These are phyloP conservation scores for Arthrocladium fulminans DNA, from an alignment of 2,329 filamentous ascomycete species.

Conservation along the genomic window DNA sequence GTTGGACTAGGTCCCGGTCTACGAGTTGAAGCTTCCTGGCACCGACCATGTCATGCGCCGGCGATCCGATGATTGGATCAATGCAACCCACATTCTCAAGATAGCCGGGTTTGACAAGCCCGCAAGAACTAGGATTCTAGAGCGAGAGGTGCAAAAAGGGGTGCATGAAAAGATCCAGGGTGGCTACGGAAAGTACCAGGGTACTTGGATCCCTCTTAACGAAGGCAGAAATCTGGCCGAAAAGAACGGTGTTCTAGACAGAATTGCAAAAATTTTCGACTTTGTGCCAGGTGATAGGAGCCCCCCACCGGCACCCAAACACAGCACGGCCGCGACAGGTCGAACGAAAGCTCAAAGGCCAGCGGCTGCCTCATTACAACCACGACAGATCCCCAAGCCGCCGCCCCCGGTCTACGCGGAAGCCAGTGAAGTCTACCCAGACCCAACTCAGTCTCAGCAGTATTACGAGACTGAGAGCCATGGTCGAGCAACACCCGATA, in stretches of 20 bases:
- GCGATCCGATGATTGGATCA: conserved; percentile 91
- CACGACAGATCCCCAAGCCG: neutral
- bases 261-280: conserved; percentile 80
- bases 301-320: conserved; percentile 87
- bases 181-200: conserved; percentile 97
- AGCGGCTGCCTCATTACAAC: conserved; percentile 39
- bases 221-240: conserved; percentile 73
- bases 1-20: conserved; percentile 69
- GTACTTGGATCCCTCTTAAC: conserved; percentile 91
- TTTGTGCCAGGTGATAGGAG: conserved; percentile 75
- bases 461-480: conserved; percentile 71
- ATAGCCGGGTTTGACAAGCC: conserved; percentile 97
- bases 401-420: conserved; percentile 4
- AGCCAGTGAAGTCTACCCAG: conserved; percentile 14
- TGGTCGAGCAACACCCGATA: conserved; percentile 73
- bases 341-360: conserved; percentile 70
- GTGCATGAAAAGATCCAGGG: conserved; percentile 96
- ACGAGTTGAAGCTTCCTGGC: conserved; percentile 73
- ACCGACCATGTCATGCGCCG: conserved; percentile 93
- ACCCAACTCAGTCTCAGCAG: conserved; percentile 49
- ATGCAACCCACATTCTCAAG: conserved; percentile 98
- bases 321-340: conserved; percentile 60
- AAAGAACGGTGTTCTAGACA: conserved; percentile 77
- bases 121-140: conserved; percentile 84
- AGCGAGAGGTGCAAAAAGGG: conserved; percentile 94